phyloP scores from a whole-genome alignment of 2,329 filamentous ascomycete genomes.

The Dactylellina sp. region DNA sequence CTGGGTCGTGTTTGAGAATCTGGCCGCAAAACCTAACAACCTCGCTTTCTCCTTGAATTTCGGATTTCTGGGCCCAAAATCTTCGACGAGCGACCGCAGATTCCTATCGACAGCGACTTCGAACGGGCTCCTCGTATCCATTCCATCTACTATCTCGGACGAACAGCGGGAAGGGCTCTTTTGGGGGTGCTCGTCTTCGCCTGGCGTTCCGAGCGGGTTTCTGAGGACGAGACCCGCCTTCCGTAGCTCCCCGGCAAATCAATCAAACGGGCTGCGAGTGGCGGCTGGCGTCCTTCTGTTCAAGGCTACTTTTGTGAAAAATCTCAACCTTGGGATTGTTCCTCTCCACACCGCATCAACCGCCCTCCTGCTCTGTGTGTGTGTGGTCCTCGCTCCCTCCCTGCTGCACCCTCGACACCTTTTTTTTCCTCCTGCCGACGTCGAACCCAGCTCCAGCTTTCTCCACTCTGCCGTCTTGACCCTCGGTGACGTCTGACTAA shows the following conservation, averaged over 20 bases:
- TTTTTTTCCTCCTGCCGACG: constrained; percentile 28
- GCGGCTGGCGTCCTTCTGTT: constrained; percentile 29
- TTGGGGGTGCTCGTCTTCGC: no score
- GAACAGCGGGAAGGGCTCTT: no score
- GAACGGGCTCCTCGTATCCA: not conserved
- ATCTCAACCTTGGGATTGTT: constrained; percentile 6
- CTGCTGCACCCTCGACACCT: constrained; percentile 33
- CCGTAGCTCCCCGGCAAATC: constrained; percentile 54
- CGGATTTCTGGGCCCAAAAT: not conserved
- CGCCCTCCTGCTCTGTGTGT: no score
- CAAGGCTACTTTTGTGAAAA: constrained; percentile 42
- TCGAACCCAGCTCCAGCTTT: constrained; percentile 25
- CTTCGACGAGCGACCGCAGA: not conserved
- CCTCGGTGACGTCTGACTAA: constrained; percentile 48
- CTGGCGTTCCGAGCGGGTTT: constrained; percentile 27
- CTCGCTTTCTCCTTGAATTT: constrained; percentile 14
- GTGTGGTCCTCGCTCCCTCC: no score
- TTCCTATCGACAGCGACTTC: not conserved
- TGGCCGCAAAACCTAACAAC: constrained; percentile 27
- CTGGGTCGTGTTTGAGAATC: constrained; percentile 11
- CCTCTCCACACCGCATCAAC: not conserved
- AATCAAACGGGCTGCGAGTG: constrained; percentile 21
- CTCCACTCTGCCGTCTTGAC: constrained; percentile 31
- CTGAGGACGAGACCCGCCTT: constrained; percentile 47
- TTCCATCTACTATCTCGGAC: no score